A percentile compares a stretch with the other conserved stretches of the same genome.
These are phyloP conservation scores for Daedalea quercina DNA, from an alignment of 768 basidiomycete genomes.

Conservation along the genomic window DNA sequence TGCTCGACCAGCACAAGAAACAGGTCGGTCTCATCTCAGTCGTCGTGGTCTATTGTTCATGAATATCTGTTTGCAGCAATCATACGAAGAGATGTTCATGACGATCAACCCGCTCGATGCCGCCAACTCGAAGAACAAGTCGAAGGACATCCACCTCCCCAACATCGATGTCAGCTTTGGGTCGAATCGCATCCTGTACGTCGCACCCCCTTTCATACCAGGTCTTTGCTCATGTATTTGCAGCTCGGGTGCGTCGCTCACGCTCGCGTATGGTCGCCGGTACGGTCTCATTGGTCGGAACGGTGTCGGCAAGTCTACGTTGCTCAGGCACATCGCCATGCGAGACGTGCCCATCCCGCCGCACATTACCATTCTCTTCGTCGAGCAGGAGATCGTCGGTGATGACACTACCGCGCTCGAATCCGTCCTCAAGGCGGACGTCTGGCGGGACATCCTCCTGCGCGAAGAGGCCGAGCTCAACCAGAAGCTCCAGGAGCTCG, in stretches of 20 bases:
- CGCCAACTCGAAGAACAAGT: constrained; percentile 82
- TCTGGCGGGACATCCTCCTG: constrained; percentile 91
- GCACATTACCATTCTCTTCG: constrained; percentile 95
- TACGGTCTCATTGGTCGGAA: constrained; percentile 83
- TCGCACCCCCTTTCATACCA: not conserved
- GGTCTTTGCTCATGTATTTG: constrained; percentile 2
- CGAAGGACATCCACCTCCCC: constrained; percentile 92
- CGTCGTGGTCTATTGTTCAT: not conserved
- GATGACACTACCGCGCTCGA: constrained; percentile 91
- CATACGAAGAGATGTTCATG: constrained; percentile 99
- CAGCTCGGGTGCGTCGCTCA: constrained; percentile 81
- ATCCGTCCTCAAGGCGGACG: constrained; percentile 98
- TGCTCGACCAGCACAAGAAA: constrained; percentile 87
- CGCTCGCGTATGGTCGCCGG: constrained; percentile 81
- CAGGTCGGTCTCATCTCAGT: constrained; percentile 42
- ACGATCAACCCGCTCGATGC: constrained; percentile 96
- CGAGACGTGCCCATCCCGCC: constrained; percentile 90
- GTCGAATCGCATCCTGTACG: constrained; percentile 87
- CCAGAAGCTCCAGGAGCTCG: constrained; percentile 62
- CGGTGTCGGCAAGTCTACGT: constrained; percentile 91
- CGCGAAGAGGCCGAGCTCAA: constrained; percentile 80
- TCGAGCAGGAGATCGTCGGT: constrained; percentile 97
- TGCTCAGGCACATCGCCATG: constrained; percentile 90
- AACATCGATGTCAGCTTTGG: constrained; percentile 96
- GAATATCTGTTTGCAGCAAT: constrained; percentile 54